phyloP scores from a whole-genome alignment of 164 flowering plant genomes.

The Saururus chinensis region DNA sequence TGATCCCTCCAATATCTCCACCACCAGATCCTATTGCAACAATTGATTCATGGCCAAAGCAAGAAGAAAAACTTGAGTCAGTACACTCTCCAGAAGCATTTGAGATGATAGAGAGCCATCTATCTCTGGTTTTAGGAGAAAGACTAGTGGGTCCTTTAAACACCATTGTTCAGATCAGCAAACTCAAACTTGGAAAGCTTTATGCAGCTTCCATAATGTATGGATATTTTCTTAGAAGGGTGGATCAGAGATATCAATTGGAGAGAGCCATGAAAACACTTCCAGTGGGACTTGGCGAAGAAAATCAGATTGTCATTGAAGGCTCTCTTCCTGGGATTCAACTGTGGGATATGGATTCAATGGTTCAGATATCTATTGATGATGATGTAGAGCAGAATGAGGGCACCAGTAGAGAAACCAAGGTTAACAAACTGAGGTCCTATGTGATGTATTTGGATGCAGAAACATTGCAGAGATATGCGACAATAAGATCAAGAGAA shows the following conservation, averaged over 20 bases:
- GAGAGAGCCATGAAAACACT: slow-evolving; percentile 75
- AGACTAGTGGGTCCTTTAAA: slow-evolving; percentile 60
- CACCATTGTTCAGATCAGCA: slow-evolving; percentile 56
- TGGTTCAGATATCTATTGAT: slow-evolving; percentile 39
- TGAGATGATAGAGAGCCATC: slow-evolving; percentile 83
- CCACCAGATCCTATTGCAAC: slow-evolving; percentile 55
- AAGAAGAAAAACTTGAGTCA: slow-evolving; percentile 64
- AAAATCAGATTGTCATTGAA: slow-evolving; percentile 16
- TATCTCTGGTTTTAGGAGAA: slow-evolving; percentile 73
- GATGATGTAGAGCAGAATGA: slow-evolving; percentile 19
- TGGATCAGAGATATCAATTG: slow-evolving; percentile 76
- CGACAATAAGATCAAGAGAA: slow-evolving; percentile 78
- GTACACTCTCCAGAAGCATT: slow-evolving; percentile 83
- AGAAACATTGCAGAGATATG: slow-evolving; percentile 79
- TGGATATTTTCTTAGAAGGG: slow-evolving; percentile 86
- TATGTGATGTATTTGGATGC: slow-evolving; percentile 89
- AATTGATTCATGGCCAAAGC: slow-evolving; percentile 85
- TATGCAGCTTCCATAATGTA: slow-evolving; percentile 97
- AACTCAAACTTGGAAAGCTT: slow-evolving; percentile 84
- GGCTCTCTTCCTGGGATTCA: slow-evolving; percentile 32
- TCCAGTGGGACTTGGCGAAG: slow-evolving; percentile 35
- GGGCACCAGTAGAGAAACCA: slow-evolving; percentile 23
- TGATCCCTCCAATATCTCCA: slow-evolving; percentile 60
- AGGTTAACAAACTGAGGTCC: slow-evolving; percentile 47
- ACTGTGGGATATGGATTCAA: slow-evolving; percentile 67